Base-by-base conservation (phyloP, 2,329 filamentous ascomycete genomes). In the Salinomyces thailandicus region DNA sequence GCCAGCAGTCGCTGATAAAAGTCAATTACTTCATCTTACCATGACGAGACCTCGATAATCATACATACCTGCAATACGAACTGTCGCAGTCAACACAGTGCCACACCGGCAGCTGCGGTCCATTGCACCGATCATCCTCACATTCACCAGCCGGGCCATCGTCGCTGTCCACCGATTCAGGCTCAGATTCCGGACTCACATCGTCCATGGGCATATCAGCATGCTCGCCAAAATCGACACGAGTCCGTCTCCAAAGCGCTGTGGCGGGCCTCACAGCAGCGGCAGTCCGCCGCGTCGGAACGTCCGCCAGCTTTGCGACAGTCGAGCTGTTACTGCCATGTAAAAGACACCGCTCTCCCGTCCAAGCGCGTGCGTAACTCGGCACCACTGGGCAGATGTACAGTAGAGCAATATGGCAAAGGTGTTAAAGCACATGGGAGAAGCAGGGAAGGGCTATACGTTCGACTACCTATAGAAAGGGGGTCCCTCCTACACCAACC, bases 31-130 rank as follows among this genome's bases (percentile, higher is more conserved):
- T n/a, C n/a, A n/a, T n/a, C n/a, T n/a, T n/a, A 8, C 27, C 17
- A 31, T 17, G 5, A n/a, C 31, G 9, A 26, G 11, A n/a, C n/a
- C n/a, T n/a, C n/a, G n/a, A n/a, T n/a, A n/a, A n/a, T n/a, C n/a
- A n/a, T n/a, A 41, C 49, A 17, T 41, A 54, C 51, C 47, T 52
- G 48, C 53, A 56, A 40, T 55, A 56, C 14, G 51, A 54, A 35
- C 47, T 55, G 43, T 55, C 52, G 41, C 53, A 56, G 33, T 56
- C 53, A 7, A 55, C 53, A 36, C 53, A 56, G 38, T 56, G 53
- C 50, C 50, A 56, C 12, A 55, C 40, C 1, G 48, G 51, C 26
- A 30, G 39, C 33, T 42, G 39, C 4, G 51, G 45, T 3, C 51
- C 52, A 18, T 37, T 31, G 33, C 53, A 56, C 11, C 53, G 50